Base-by-base conservation (phyloP, 2,329 filamentous ascomycete species). In the Fusarium verticillioides region DNA sequence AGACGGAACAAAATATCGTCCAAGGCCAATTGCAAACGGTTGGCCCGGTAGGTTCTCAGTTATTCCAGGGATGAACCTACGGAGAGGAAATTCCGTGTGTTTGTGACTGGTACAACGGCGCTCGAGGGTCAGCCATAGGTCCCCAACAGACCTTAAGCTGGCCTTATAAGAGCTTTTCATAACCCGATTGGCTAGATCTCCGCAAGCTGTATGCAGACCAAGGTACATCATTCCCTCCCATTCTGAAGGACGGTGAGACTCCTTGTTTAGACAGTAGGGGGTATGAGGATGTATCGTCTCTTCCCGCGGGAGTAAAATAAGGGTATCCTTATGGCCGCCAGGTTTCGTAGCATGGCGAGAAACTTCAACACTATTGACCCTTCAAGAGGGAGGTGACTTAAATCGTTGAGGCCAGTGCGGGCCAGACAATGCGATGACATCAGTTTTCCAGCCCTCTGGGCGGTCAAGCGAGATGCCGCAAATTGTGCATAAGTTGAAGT, bases 91-190 rank as follows among this genome's bases (percentile, higher is more conserved):
- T 16, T 36, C 34, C 16, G 8, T 18, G 34, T 9, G 15, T 18
- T 16, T 36, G 8, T 36, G 37, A 4, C 18, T 7, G 18, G 40
- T n/a, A 43, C 63, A 58, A 11, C 67, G 59, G 16, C 47, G 67
- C 32, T 60, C 65, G 9, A 70, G 15, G 4, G 53, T 60, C 1
- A 64, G 23, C 67, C 65, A 70, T 2, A 70, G 60, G 1, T 69
- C 53, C 5, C 37, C 28, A 3, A 21, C 7, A 15, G 44, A 28
- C 12, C 26, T 47, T 28, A 47, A 4, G 3, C 26, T 47, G 44
- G 19, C 26, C 19, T 28, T 28, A 5, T 15, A 16, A 5, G 47
- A 44, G 1, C 4, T 26, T 7, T 12, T n/a, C 16, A 69, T 50
- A 2, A 44, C 53, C n/a, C 64, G 67, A 21, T 59, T 32, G 3